These are phyloP conservation scores for Ciborinia camelliae DNA, from an alignment of 2,329 filamentous ascomycete species.

Conservation along the genomic window DNA sequence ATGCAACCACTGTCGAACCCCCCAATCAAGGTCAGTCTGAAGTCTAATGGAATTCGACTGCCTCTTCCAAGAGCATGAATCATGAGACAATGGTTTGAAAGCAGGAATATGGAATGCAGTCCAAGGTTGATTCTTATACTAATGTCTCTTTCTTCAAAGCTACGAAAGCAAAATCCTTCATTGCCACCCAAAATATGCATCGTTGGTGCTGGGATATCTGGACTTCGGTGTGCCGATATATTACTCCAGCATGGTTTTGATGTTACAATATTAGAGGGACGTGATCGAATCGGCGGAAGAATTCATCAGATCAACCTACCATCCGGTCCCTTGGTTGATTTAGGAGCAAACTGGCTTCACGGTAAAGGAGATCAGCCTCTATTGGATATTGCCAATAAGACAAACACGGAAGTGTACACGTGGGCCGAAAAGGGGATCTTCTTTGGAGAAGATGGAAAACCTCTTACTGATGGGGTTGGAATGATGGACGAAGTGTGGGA, in stretches of 20 bases:
- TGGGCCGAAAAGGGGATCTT: conserved; percentile 46
- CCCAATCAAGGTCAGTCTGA: background rate
- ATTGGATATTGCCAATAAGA: conserved; percentile 49
- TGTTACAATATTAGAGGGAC: conserved; percentile 56
- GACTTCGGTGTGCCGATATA: conserved; percentile 54
- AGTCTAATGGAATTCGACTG: background rate
- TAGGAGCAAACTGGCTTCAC: conserved; percentile 38
- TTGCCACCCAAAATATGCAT: conserved; percentile 38
- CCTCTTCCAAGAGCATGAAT: background rate
- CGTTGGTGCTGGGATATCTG: conserved; percentile 55
- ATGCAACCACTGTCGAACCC: background rate
- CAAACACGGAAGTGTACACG: conserved; percentile 44
- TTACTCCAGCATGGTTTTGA: conserved; percentile 50
- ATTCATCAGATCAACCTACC: conserved; percentile 31
- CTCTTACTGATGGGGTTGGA: conserved; percentile 37
- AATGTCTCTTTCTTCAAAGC: background rate
- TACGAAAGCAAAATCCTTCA: background rate
- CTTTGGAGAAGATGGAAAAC: conserved; percentile 44
- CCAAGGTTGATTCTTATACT: background rate
- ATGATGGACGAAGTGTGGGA: conserved; percentile 47
- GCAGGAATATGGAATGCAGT: too few relatives aligned
- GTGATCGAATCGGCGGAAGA: conserved; percentile 52
- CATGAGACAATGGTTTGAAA: background rate
- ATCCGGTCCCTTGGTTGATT: conserved; percentile 32
- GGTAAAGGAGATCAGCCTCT: conserved; percentile 46